A percentile compares a stretch with the other conserved stretches of the same genome.
Conservation (phyloP, 1,284 basidiomycete genomes). For the Rhodofomes roseus region DNA sequence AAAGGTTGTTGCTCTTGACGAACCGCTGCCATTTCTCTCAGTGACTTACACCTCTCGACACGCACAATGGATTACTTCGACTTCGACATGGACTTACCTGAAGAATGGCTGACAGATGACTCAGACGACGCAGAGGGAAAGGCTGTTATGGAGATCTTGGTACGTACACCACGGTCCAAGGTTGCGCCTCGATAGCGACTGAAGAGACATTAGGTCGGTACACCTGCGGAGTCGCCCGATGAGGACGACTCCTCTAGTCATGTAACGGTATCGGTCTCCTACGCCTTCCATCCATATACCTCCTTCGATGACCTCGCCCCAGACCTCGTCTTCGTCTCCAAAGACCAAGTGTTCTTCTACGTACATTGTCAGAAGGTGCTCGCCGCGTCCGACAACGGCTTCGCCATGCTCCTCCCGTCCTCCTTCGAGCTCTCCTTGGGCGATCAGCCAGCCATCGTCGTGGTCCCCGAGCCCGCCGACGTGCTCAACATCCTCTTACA, state of each 20-base stretch:
- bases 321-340: slow-evolving; percentile 19
- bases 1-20: not conserved
- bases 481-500: slow-evolving; percentile 31
- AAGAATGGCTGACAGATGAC: not conserved
- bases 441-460: not conserved
- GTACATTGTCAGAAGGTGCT: slow-evolving; percentile 17
- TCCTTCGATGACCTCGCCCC: slow-evolving; percentile 4
- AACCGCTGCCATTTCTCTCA: not conserved
- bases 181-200: not conserved
- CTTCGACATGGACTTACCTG: not conserved
- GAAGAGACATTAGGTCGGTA: not conserved
- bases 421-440: not conserved
- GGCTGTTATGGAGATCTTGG: not conserved
- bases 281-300: slow-evolving; percentile 57
- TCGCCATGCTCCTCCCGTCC: slow-evolving; percentile 6
- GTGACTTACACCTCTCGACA: too few relatives aligned
- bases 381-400: slow-evolving; percentile 16
- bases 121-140: not conserved
- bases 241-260: slow-evolving; percentile 6
- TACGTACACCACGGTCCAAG: not conserved
- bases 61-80: not conserved
- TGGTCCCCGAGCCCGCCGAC: slow-evolving; percentile 20
- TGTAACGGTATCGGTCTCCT: slow-evolving; percentile 64
- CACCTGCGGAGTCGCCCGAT: not conserved
- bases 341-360: slow-evolving; percentile 25